These are phyloP conservation scores for Porpolomopsis calyptriformis DNA, from an alignment of 768 basidiomycete genomes.

Conservation along the genomic window DNA sequence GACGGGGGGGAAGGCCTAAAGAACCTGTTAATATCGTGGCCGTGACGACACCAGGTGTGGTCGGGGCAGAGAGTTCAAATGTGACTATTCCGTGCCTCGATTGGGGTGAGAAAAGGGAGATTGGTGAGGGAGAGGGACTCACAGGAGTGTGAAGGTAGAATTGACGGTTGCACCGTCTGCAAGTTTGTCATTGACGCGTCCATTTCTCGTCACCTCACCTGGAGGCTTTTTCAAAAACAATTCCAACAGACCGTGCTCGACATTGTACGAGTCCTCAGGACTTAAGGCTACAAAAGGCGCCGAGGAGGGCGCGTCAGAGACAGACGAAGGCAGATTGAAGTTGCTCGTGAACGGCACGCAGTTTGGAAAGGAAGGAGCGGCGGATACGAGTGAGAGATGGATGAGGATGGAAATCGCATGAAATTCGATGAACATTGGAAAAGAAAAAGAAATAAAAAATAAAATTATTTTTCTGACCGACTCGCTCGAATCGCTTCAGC, in stretches of 20 bases:
- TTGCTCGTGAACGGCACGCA: constrained; percentile 12
- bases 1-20: constrained; percentile 2
- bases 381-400: background rate
- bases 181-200: constrained; percentile 26
- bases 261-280: constrained; percentile 20
- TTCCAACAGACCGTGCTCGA: constrained; percentile 18
- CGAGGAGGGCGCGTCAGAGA: constrained; percentile 7
- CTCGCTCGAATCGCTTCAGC: background rate
- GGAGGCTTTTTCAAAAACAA: constrained; percentile 23
- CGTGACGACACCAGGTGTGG: constrained; percentile 26
- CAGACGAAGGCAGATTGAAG: constrained; percentile 5
- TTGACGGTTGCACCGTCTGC: constrained; percentile 31
- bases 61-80: constrained; percentile 23
- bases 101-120: background rate
- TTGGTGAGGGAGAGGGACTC: constrained; percentile 3
- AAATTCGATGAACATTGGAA: background rate
- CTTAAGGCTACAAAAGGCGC: constrained; percentile 22
- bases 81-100: constrained; percentile 27
- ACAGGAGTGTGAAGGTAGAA: constrained; percentile 29
- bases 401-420: background rate
- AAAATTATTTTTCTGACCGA: background rate
- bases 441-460: no score
- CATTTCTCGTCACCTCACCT: constrained; percentile 20
- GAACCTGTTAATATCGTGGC: constrained; percentile 32
- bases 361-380: constrained; percentile 15